phyloP scores from a whole-genome alignment of 495 filamentous ascomycete genomes.

The Alectoria sarmentosa region DNA sequence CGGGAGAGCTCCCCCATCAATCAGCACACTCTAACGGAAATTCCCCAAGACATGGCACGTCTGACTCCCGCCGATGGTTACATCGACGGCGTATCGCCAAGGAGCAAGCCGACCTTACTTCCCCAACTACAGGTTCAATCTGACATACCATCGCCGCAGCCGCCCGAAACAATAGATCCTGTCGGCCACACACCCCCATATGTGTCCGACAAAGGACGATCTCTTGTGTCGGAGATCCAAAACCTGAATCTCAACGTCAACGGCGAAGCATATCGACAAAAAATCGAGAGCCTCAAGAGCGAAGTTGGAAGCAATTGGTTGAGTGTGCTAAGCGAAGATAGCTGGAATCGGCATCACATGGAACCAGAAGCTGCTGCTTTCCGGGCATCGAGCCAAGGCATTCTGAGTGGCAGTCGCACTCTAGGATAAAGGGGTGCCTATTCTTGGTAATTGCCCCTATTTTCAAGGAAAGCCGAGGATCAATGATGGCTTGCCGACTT shows the following conservation, averaged over 20 bases:
- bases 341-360: slow-evolving; percentile 40
- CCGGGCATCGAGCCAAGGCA: slow-evolving; percentile 41
- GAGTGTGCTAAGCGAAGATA: slow-evolving; percentile 73
- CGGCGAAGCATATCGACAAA: slow-evolving; percentile 74
- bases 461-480: slow-evolving; percentile 11
- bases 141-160: background rate
- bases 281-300: slow-evolving; percentile 74
- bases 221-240: slow-evolving; percentile 39
- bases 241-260: slow-evolving; percentile 63
- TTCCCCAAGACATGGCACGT: background rate
- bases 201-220: slow-evolving; percentile 29
- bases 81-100: slow-evolving; percentile 4
- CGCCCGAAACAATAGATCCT: background rate
- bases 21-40: slow-evolving; percentile 5
- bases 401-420: slow-evolving; percentile 46
- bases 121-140: slow-evolving; percentile 5
- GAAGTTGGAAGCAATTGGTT: slow-evolving; percentile 83
- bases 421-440: slow-evolving; percentile 33
- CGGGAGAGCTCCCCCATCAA: slow-evolving; percentile 36
- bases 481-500: background rate
- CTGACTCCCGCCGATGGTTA: background rate
- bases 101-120: slow-evolving; percentile 10
- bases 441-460: slow-evolving; percentile 11
- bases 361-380: slow-evolving; percentile 27
- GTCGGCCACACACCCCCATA: background rate